Conservation (phyloP, 257 asterid species). For the Schizonepeta tenuifolia region DNA sequence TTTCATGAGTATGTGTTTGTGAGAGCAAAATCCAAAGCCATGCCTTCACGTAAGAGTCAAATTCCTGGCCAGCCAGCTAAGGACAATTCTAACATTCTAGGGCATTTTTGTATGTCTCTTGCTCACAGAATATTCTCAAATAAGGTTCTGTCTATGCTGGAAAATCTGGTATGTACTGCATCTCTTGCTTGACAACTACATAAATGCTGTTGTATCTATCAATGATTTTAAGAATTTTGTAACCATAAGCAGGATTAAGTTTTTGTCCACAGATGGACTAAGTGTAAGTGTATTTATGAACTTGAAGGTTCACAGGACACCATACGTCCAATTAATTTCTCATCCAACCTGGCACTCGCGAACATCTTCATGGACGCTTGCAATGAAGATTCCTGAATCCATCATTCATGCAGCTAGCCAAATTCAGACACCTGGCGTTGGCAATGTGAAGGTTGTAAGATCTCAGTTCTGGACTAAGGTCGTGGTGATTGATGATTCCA, state of each 20-base stretch:
- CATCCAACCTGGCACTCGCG: slow-evolving; percentile 98
- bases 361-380: slow-evolving; percentile 88
- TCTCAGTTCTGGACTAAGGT: slow-evolving; percentile 85
- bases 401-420: slow-evolving; percentile 68
- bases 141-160: slow-evolving; percentile 78
- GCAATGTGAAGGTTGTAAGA: slow-evolving; percentile 50
- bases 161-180: slow-evolving; percentile 69
- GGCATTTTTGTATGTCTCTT: slow-evolving; percentile 87
- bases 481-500: slow-evolving; percentile 80
- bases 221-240: not conserved
- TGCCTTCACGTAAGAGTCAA: slow-evolving; percentile 53
- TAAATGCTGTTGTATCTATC: not conserved
- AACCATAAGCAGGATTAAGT: not conserved
- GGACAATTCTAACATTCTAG: slow-evolving; percentile 72
- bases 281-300: slow-evolving; percentile 24
- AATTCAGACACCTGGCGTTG: slow-evolving; percentile 41
- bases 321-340: slow-evolving; percentile 75
- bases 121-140: slow-evolving; percentile 94
- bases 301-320: slow-evolving; percentile 75
- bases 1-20: slow-evolving; percentile 89
- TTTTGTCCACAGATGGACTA: slow-evolving; percentile 1
- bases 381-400: slow-evolving; percentile 80
- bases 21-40: slow-evolving; percentile 67
- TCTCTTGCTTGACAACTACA: slow-evolving; percentile 25
- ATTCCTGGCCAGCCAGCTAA: slow-evolving; percentile 57